Conservation (phyloP, 352 stramenopile genomes). For the Bremia lactucae region DNA sequence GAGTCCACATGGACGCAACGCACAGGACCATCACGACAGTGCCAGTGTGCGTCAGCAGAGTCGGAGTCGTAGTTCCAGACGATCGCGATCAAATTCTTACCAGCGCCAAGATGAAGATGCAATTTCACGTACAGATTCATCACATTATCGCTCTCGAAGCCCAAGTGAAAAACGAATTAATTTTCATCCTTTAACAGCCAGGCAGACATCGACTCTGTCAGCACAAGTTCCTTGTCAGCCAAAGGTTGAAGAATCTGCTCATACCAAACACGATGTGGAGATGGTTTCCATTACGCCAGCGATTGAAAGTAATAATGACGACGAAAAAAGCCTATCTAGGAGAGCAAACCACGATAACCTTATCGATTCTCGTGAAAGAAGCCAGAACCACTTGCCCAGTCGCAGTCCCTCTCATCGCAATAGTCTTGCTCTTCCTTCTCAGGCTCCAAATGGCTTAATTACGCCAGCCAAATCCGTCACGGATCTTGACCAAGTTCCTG, state of each 20-base stretch:
- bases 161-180: slow-evolving; percentile 6
- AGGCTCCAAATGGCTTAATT: slow-evolving; percentile 1
- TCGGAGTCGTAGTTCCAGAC: slow-evolving; percentile 8
- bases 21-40: too few relatives aligned
- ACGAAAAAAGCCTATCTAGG: too few relatives aligned
- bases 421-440: slow-evolving; percentile 7
- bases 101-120: slow-evolving; percentile 4
- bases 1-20: neutral
- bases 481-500: slow-evolving; percentile 5
- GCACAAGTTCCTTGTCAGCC: neutral
- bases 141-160: slow-evolving; percentile 11
- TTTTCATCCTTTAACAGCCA: neutral
- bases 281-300: neutral
- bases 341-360: too few relatives aligned
- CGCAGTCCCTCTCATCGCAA: slow-evolving; percentile 6
- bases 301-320: slow-evolving; percentile 2
- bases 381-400: slow-evolving; percentile 4
- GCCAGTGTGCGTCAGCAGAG: too few relatives aligned
- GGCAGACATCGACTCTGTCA: neutral
- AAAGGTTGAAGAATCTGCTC: neutral
- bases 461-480: slow-evolving; percentile 7
- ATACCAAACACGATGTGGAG: neutral
- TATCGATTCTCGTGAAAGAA: slow-evolving; percentile 8
- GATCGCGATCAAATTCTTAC: slow-evolving; percentile 12
- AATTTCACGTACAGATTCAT: slow-evolving; percentile 11